Base-by-base conservation (phyloP, 192 early-diverging fungal genomes). In the Backusella westeae region DNA sequence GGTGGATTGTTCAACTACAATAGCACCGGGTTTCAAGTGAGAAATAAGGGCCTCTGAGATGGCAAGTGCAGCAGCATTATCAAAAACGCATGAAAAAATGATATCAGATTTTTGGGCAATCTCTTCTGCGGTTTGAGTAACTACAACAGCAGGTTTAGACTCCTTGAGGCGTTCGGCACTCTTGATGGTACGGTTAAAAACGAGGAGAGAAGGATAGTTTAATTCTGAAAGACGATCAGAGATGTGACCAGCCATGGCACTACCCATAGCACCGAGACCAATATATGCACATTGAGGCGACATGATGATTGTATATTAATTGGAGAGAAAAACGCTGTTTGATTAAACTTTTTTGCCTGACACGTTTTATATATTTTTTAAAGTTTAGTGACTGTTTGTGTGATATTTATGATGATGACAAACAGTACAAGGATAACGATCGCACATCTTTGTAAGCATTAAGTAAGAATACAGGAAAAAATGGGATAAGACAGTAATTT, bases 191-290 rank as follows among this genome's bases (percentile, higher is more conserved):
- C 93, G 91, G 82, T 94, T 94, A 77, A 89, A 90, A 21, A 91
- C 91, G 0, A 88, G 80, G 4, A 90, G 73, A 26, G 81, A 52
- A 10, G 81, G 69, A 10, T 79, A 77, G 8, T 74, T 69, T 9
- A 78, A 46, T 9, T 73, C 42, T 42, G 76, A 21, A 1, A 79
- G 35, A 4, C 63, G 32, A 34, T 79, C 59, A 26, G 78, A 67
- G 7, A 79, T 79, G 7, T 70, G 72, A 35, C 72, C 56, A n/a
- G 78, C 82, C 85, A 93, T 92, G 10, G 82, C 86, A 59, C 74
- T 52, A 29, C 91, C 91, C 85, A 92, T 88, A 49, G 77, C 87
- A 10, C 92, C 92, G 1, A 93, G 85, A 0, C 90, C 92, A 32
- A 93, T 84, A 78, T 85, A 91, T 19, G 87, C 90, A 46, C 91